These are phyloP conservation scores for Debaryomyces hansenii DNA, from an alignment of 805 yeast species.

Conservation along the genomic window DNA sequence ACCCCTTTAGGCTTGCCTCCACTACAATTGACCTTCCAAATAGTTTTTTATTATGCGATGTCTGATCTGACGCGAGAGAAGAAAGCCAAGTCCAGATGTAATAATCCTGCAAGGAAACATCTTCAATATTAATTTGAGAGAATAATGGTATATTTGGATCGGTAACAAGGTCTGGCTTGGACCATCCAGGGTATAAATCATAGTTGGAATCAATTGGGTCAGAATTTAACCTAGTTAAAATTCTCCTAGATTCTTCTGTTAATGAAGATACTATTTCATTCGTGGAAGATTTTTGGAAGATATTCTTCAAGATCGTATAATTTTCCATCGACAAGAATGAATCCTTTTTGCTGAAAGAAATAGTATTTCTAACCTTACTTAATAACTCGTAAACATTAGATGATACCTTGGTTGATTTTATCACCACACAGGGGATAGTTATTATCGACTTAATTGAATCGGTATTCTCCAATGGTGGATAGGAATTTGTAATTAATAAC, in stretches of 20 bases:
- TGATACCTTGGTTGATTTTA: slow-evolving; percentile 52
- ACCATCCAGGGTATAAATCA: slow-evolving; percentile 43
- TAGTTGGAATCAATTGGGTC: slow-evolving; percentile 36
- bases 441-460: slow-evolving; percentile 37
- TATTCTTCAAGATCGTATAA: slow-evolving; percentile 67
- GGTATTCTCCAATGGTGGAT: slow-evolving; percentile 63
- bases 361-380: slow-evolving; percentile 45
- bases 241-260: slow-evolving; percentile 71
- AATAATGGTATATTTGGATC: slow-evolving; percentile 35
- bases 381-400: slow-evolving; percentile 59
- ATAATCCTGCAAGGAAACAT: slow-evolving; percentile 79
- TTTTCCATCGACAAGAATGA: slow-evolving; percentile 75
- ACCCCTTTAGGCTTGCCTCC: slow-evolving; percentile 76
- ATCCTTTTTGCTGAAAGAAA: slow-evolving; percentile 69
- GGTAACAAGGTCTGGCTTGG: slow-evolving; percentile 11
- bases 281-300: slow-evolving; percentile 59
- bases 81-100: slow-evolving; percentile 92
- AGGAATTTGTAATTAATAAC: slow-evolving; percentile 60
- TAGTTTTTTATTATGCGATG: slow-evolving; percentile 57
- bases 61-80: slow-evolving; percentile 71
- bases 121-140: slow-evolving; percentile 44
- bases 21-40: slow-evolving; percentile 83
- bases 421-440: slow-evolving; percentile 62
- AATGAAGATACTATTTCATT: slow-evolving; percentile 60
- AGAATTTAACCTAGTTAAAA: slow-evolving; percentile 40